Percentiles rank a stretch among this genome's conserved stretches.
Evolutionary conservation across 2,329 filamentous ascomycete genomes (phyloP).

Genomic region (Diplodia mutila): DNA sequence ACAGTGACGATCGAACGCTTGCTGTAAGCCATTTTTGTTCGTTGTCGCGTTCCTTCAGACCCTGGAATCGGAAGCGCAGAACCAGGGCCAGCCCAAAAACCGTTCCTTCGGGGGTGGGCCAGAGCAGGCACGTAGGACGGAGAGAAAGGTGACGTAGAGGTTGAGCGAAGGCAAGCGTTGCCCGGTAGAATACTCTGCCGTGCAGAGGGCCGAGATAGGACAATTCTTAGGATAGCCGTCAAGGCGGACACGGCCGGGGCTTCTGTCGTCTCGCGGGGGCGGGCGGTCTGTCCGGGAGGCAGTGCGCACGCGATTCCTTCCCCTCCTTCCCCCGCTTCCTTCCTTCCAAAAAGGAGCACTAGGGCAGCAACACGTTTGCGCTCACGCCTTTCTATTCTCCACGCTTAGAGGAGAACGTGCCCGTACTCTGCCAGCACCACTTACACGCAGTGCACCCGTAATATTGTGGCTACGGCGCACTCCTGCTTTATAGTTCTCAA

Average conservation of each 20-base stretch:
- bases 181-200: background rate
- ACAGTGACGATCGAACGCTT: slow-evolving; percentile 19
- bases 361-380: background rate
- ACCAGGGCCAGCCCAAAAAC: background rate
- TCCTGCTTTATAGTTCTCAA: background rate
- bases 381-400: background rate
- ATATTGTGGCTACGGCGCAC: background rate
- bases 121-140: background rate
- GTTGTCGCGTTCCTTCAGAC: background rate
- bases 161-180: background rate
- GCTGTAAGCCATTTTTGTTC: slow-evolving; percentile 19
- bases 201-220: background rate
- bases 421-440: background rate
- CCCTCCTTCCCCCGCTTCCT: background rate
- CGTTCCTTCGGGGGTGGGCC: background rate
- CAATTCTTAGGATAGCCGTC: background rate
- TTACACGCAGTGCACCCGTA: background rate
- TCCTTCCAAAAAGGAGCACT: background rate
- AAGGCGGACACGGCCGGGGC: background rate
- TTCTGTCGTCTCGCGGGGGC: background rate
- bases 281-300: background rate
- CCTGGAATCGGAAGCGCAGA: background rate
- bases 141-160: background rate
- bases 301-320: slow-evolving; percentile 1
- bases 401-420: background rate